Conservation (phyloP, 257 asterid species). For the Leonotis leonurus region DNA sequence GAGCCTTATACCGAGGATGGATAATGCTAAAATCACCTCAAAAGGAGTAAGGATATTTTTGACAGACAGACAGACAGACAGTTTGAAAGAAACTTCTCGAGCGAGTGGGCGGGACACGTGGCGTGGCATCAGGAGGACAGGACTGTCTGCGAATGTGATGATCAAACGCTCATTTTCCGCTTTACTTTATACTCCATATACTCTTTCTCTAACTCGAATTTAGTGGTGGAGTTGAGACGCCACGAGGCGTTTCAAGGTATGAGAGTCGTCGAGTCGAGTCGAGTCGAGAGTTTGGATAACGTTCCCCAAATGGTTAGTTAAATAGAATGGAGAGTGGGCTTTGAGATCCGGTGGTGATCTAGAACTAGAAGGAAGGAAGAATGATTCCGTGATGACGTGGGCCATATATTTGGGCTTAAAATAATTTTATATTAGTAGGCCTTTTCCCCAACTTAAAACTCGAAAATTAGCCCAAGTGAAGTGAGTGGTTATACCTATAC, state of each 20-base stretch:
- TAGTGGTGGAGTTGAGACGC: not conserved
- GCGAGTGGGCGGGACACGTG: slow-evolving; percentile 29
- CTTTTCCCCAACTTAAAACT: too few species aligned
- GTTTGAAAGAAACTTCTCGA: slow-evolving; percentile 25
- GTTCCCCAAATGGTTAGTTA: slow-evolving; percentile 38
- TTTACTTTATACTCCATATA: slow-evolving; percentile 12
- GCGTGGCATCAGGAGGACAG: not conserved
- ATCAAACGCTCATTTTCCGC: slow-evolving; percentile 14
- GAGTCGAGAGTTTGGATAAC: slow-evolving; percentile 36
- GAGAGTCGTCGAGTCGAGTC: not conserved
- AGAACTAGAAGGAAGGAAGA: not conserved
- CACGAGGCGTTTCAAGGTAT: not conserved
- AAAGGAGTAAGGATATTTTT: slow-evolving; percentile 7
- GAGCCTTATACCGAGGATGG: slow-evolving; percentile 22
- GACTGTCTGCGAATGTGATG: slow-evolving; percentile 20
- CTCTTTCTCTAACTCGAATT: slow-evolving; percentile 9
- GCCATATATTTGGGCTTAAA: too few species aligned
- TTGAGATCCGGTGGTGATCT: slow-evolving; percentile 42
- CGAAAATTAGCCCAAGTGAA: too few species aligned
- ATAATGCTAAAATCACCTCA: slow-evolving; percentile 28
- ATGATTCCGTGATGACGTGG: slow-evolving; percentile 6
- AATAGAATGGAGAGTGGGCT: slow-evolving; percentile 29
- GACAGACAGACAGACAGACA: slow-evolving; percentile 32
- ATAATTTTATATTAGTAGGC: too few species aligned
- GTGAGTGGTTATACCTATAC: too few species aligned